Evolutionary conservation across 2,329 filamentous ascomycete genomes (phyloP).

Genomic region (Podosphaera leucotricha): DNA sequence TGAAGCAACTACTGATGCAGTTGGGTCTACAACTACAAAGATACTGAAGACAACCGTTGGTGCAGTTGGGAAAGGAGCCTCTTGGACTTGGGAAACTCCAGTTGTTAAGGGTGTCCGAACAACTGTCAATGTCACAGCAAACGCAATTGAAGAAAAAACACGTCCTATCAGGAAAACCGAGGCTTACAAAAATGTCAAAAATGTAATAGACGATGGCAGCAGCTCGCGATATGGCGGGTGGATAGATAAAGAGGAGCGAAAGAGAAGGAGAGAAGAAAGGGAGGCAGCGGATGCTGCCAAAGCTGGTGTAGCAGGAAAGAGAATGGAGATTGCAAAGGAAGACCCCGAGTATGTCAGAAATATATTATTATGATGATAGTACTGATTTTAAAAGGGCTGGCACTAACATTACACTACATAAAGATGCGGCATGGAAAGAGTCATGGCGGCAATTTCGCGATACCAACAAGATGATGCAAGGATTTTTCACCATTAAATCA

Average conservation of each 20-base stretch:
- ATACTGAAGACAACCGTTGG: slow-evolving; percentile 70
- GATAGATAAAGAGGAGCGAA: slow-evolving; percentile 87
- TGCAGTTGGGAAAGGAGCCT: slow-evolving; percentile 70
- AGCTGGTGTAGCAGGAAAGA: slow-evolving; percentile 17
- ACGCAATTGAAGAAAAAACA: slow-evolving; percentile 81
- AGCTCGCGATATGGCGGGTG: slow-evolving; percentile 91
- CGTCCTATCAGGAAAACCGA: slow-evolving; percentile 85
- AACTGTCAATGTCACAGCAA: slow-evolving; percentile 64
- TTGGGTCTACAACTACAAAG: slow-evolving; percentile 52
- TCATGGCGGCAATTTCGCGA: slow-evolving; percentile 95
- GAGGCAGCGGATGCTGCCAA: slow-evolving; percentile 35
- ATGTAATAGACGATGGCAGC: slow-evolving; percentile 91
- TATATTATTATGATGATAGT: slow-evolving; percentile 4
- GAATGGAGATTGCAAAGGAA: slow-evolving; percentile 44
- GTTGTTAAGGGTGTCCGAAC: slow-evolving; percentile 80
- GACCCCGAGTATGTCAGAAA: slow-evolving; percentile 53
- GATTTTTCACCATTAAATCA: slow-evolving; percentile 63
- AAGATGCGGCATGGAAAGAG: slow-evolving; percentile 93
- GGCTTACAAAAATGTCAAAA: slow-evolving; percentile 80
- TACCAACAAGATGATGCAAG: slow-evolving; percentile 67
- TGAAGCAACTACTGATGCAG: slow-evolving; percentile 62
- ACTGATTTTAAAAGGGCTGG: slow-evolving; percentile 44
- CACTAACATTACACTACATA: slow-evolving; percentile 84
- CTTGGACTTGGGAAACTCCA: slow-evolving; percentile 92
- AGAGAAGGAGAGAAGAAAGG: slow-evolving; percentile 49